Percentiles rank a stretch among this genome's conserved stretches.
Evolutionary conservation across 164 flowering plant genomes (phyloP).

Genomic region (Kalanchoe fedtschenkoi): DNA sequence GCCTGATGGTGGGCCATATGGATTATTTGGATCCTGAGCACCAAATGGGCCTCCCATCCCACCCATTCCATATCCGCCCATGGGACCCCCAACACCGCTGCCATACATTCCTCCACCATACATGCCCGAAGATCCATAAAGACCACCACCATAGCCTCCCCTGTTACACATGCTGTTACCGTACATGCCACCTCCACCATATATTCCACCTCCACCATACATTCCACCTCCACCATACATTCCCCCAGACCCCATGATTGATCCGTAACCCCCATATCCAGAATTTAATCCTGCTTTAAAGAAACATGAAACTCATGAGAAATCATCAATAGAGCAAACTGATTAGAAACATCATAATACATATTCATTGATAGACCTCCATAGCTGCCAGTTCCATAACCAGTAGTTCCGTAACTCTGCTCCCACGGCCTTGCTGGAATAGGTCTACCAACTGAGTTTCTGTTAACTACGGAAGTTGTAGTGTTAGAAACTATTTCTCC

Average conservation of each 20-base stretch:
- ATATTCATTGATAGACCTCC: conserved; percentile 32
- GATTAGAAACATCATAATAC: neutral
- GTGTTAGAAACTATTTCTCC: conserved; percentile 69
- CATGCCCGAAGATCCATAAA: conserved; percentile 35
- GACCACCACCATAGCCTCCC: conserved; percentile 25
- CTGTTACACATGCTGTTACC: conserved; percentile 23
- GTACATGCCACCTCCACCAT: conserved; percentile 38
- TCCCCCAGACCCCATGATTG: conserved; percentile 19
- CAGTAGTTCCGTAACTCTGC: conserved; percentile 21
- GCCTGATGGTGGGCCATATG: conserved; percentile 61
- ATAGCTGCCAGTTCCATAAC: conserved; percentile 24
- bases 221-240: conserved; percentile 33
- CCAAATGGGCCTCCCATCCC: conserved; percentile 49
- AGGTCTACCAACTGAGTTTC: conserved; percentile 55
- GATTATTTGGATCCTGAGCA: conserved; percentile 84
- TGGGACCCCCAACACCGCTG: conserved; percentile 47
- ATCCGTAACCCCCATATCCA: conserved; percentile 29
- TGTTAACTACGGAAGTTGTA: conserved; percentile 30
- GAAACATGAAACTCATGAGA: neutral
- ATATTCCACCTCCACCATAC: conserved; percentile 33
- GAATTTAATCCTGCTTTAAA: conserved; percentile 48
- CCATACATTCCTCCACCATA: conserved; percentile 70
- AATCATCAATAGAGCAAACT: neutral
- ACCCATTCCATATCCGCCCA: conserved; percentile 51
- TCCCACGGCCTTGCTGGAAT: conserved; percentile 93